Base-by-base conservation (phyloP, 805 yeast genomes). In the Zygosaccharomyces kombuchaensis region DNA sequence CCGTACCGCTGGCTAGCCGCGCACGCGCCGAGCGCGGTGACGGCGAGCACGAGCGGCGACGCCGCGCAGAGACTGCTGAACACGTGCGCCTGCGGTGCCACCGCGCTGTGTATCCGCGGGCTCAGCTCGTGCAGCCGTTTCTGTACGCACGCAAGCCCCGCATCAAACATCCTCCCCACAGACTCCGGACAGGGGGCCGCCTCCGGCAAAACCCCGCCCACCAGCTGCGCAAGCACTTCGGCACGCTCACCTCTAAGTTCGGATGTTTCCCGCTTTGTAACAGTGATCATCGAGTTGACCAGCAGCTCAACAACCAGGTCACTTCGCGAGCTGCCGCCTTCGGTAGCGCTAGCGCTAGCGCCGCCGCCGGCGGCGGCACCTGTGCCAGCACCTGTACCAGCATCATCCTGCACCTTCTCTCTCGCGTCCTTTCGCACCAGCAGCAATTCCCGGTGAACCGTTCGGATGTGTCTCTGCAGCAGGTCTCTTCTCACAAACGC, bases 401-500 rank as follows among this genome's bases (percentile, higher is more conserved):
- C 27, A 23, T 3, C 26, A 13, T 25, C 29, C 12, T 40, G 21
- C 21, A 19, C 25, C 27, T 14, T 43, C 57, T n/a, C 56, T 56
- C 29, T 58, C 63, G 22, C 54, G 56, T 46, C 50, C 54, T 12
- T 58, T 48, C 43, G 62, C 63, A 47, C 58, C 38, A 63, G 56
- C 40, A 67, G 53, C 19, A 66, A 31, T 23, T 52, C 52, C 6
- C 63, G 73, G 63, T 86, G 95, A 10, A 86, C 93, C 0, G 95
- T 87, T 36, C 91, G 68, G 48, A 83, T 76, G 62, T 86, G 95
- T 31, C 95, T 69, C 56, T 85, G 87, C 13, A 87, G 69, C 37
- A 86, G 67, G 59, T 86, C 95, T 54, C 93, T 69, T 48, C 95
- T 69, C 1, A 86, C 95, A 68, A 86, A 86, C 2, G 84, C 77